phyloP scores from a whole-genome alignment of 768 basidiomycete species.

The Phlegmacium glaucopus region DNA sequence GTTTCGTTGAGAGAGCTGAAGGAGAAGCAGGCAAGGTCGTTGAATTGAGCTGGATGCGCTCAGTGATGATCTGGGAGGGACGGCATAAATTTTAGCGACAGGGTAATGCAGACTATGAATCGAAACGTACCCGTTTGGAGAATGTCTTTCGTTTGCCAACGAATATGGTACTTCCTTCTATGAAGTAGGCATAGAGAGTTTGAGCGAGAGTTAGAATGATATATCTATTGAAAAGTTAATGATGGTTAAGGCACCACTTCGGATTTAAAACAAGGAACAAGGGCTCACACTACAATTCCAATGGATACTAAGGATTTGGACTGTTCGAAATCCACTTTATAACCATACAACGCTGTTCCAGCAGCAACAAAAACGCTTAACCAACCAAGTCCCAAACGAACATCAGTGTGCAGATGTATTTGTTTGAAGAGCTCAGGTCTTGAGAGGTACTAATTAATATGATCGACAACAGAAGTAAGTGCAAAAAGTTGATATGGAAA shows the following conservation, averaged over 20 bases:
- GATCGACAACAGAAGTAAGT: neutral
- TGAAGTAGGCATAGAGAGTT: constrained; percentile 79
- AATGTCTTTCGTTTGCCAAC: constrained; percentile 89
- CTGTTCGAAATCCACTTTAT: constrained; percentile 84
- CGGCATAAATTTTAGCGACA: neutral
- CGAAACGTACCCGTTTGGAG: constrained; percentile 71
- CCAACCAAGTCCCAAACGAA: constrained; percentile 87
- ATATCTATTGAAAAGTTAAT: constrained; percentile 48
- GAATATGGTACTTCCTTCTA: constrained; percentile 83
- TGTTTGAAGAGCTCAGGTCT: constrained; percentile 82
- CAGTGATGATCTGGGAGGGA: constrained; percentile 76
- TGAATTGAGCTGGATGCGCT: constrained; percentile 79
- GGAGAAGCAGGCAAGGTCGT: constrained; percentile 55
- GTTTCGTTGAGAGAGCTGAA: constrained; percentile 17
- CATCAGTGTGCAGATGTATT: constrained; percentile 84
- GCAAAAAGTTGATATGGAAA: neutral
- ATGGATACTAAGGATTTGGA: constrained; percentile 78
- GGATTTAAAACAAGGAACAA: constrained; percentile 6
- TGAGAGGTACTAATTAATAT: constrained; percentile 64
- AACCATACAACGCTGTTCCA: constrained; percentile 82
- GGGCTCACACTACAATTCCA: constrained; percentile 72
- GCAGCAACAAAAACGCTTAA: constrained; percentile 77
- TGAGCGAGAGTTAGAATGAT: constrained; percentile 67
- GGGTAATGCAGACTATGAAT: constrained; percentile 9
- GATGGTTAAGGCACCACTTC: constrained; percentile 7